Base-by-base conservation (phyloP, 495 filamentous ascomycete genomes). In the Neurospora sp. region DNA sequence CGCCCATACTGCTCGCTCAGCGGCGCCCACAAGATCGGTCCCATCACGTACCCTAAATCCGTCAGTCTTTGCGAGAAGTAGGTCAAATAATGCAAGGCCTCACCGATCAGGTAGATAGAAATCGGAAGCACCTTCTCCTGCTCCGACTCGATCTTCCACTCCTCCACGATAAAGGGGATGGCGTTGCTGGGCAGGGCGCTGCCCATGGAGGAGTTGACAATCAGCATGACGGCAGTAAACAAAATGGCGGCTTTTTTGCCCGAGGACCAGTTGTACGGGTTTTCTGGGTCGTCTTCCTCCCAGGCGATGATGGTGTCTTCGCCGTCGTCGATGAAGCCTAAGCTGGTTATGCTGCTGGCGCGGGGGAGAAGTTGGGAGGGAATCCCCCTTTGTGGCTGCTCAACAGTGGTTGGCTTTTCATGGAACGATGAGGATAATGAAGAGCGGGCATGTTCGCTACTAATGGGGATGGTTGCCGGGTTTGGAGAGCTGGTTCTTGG, bases 151-250 rank as follows among this genome's bases (percentile, higher is more conserved):
- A 93, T 81, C 70, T 84, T 71, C 81, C 89, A 93, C 71, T 90
- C 84, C 8, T 80, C 74, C 0, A 85, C 80, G 20, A 92, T 90
- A 69, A 83, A 86, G 5, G 83, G 83, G 48, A 87, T 88, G 48
- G 88, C 87, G 75, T 88, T 90, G 71, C 88, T 88, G 2, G 91
- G 89, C 17, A 94, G 80, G 0, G 90, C 86, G 39, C 88, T 90
- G 3, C 89, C 88, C 76, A 94, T 87, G n/a, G 92, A 93, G 41
- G 87, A 90, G 80, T 94, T 94, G 77, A 92, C 78, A 59, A 94
- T 91, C 39, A 88, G 82, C 74, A 88, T 77, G 80, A 92, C 89
- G 70, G 86, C 85, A 1, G 86, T 83, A 16, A 86, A 69, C 3
- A 91, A 76, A 16, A 91, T 84, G 69, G 83, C 83, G 12, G 82